A percentile compares a stretch with the other conserved stretches of the same genome.
These are phyloP conservation scores for Udeniomyces megalosporus DNA, from an alignment of 768 basidiomycete species.

Conservation along the genomic window DNA sequence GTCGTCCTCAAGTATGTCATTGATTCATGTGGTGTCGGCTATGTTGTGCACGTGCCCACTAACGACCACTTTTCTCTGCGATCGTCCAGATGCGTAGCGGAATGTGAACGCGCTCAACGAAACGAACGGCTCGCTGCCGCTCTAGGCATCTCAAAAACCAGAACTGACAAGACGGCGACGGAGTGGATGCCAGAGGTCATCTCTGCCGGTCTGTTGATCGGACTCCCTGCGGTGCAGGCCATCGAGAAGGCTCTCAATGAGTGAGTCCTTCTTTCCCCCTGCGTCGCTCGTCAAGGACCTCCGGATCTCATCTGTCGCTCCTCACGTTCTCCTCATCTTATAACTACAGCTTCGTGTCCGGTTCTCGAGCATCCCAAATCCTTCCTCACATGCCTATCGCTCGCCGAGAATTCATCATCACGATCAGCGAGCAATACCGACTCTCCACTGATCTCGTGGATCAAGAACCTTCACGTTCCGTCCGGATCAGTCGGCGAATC, in stretches of 20 bases:
- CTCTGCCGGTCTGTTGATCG: slow-evolving; percentile 44
- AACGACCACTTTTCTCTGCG: neutral
- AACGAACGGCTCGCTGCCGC: slow-evolving; percentile 83
- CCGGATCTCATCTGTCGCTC: neutral
- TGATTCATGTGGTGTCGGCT: no score
- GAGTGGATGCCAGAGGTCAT: slow-evolving; percentile 49
- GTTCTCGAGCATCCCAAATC: slow-evolving; percentile 10
- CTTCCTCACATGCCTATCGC: slow-evolving; percentile 11
- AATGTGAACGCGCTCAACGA: slow-evolving; percentile 69
- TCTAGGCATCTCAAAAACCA: slow-evolving; percentile 51
- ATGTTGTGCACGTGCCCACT: neutral
- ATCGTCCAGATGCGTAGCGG: slow-evolving; percentile 39
- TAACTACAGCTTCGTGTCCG: slow-evolving; percentile 5
- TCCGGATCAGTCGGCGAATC: slow-evolving; percentile 62
- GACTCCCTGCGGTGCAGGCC: slow-evolving; percentile 44
- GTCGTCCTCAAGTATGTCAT: slow-evolving; percentile 40
- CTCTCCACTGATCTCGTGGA: slow-evolving; percentile 78
- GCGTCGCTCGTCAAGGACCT: neutral
- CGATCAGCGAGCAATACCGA: slow-evolving; percentile 64
- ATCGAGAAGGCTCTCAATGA: slow-evolving; percentile 73
- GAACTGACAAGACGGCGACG: slow-evolving; percentile 17
- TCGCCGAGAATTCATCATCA: slow-evolving; percentile 15
- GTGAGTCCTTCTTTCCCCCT: slow-evolving; percentile 31
- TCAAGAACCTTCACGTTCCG: slow-evolving; percentile 69
- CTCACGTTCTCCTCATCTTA: slow-evolving; percentile 6